phyloP scores from a whole-genome alignment of 331 rosid species.

The Acacia pycnantha region DNA sequence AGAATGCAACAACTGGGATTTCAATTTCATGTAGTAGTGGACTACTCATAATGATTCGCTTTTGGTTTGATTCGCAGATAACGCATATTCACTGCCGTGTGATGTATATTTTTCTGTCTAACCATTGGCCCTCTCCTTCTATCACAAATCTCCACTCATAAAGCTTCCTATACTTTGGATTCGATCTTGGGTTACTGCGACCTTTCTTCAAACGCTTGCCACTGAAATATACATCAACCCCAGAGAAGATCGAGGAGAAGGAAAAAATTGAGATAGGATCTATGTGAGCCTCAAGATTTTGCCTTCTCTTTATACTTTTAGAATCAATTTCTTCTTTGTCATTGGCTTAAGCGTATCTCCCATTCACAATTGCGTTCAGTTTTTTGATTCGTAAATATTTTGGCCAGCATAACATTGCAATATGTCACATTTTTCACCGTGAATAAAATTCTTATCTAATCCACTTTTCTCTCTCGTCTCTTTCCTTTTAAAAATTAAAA shows the following conservation, averaged over 20 bases:
- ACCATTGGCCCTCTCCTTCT: constrained; percentile 28
- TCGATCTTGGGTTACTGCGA: constrained; percentile 24
- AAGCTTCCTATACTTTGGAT: constrained; percentile 16
- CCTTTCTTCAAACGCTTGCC: constrained; percentile 3
- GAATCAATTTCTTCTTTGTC: constrained; percentile 3
- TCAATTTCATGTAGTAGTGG: neutral
- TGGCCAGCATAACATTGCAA: constrained; percentile 1
- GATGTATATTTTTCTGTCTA: constrained; percentile 24
- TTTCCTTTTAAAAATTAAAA: neutral
- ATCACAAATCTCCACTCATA: constrained; percentile 29
- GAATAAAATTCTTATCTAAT: constrained; percentile 18
- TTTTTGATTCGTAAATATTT: constrained; percentile 4
- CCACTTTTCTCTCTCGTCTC: neutral
- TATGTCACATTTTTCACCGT: constrained; percentile 24
- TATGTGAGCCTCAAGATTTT: constrained; percentile 13
- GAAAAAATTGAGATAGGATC: neutral
- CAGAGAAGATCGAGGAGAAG: neutral
- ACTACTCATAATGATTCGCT: neutral
- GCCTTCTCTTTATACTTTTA: neutral
- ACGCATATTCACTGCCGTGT: constrained; percentile 5
- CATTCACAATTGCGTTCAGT: neutral
- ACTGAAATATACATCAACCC: constrained; percentile 12
- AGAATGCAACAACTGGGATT: neutral
- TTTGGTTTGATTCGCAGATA: constrained; percentile 19
- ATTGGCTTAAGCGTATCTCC: constrained; percentile 2